phyloP scores from a whole-genome alignment of 345 rosid species.

The Ceriops zippeliana region DNA sequence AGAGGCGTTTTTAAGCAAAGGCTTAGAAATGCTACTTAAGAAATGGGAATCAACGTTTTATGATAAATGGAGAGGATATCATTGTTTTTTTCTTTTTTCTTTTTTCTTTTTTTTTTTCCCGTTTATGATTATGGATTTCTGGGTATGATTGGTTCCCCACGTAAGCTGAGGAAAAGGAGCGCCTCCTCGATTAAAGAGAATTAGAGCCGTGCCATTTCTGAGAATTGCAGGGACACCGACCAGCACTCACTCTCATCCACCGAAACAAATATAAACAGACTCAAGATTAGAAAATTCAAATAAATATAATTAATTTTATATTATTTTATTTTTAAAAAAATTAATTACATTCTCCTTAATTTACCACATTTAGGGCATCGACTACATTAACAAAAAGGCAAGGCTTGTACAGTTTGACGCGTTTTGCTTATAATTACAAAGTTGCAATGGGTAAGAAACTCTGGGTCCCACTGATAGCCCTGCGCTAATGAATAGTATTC shows the following conservation, averaged over 20 bases:
- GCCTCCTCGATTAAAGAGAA: conserved; percentile 48
- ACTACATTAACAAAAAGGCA: no score
- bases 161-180: conserved; percentile 21
- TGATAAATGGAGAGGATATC: conserved; percentile 17
- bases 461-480: not conserved
- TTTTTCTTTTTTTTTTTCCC: not conserved
- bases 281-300: no score
- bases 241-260: not conserved
- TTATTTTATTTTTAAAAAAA: no score
- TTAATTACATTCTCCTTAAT: no score
- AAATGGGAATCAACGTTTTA: not conserved
- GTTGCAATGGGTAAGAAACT: no score
- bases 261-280: no score
- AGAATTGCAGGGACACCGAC: conserved; percentile 32
- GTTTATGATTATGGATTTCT: conserved; percentile 2
- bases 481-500: not conserved
- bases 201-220: conserved; percentile 43
- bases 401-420: no score
- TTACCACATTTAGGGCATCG: no score
- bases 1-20: not conserved
- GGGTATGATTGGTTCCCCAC: conserved; percentile 38
- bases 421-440: no score
- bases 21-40: conserved; percentile 11
- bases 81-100: not conserved
- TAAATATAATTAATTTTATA: no score